Evolutionary conservation across 108 stramenopile genomes (phyloP).

Genomic region (Skeletonema marinoi): DNA sequence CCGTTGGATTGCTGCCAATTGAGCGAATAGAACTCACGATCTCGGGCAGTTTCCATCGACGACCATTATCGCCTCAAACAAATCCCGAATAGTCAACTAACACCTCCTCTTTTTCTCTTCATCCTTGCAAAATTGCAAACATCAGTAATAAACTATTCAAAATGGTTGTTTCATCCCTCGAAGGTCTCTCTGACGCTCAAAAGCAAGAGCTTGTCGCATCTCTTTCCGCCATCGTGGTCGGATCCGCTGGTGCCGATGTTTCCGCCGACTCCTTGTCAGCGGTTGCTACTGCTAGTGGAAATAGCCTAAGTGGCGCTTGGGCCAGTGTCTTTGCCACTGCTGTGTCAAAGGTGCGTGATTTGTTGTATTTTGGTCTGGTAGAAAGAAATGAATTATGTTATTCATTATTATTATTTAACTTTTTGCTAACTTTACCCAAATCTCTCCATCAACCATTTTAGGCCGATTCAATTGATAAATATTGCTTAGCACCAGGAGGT

Average conservation of each 20-base stretch:
- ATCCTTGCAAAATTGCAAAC: not conserved
- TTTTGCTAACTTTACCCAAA: not conserved
- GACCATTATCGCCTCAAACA: not conserved
- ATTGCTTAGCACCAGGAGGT: constrained; percentile 60
- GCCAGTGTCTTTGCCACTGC: constrained; percentile 73
- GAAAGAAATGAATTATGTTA: not conserved
- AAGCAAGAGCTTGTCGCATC: constrained; percentile 87
- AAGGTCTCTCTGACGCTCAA: constrained; percentile 66
- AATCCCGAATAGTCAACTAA: not conserved
- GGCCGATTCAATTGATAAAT: constrained; percentile 54
- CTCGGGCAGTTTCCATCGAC: not conserved
- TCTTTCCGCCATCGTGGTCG: constrained; percentile 73
- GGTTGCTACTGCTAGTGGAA: constrained; percentile 77
- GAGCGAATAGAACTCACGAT: not conserved
- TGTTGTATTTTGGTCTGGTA: not conserved
- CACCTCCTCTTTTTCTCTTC: not conserved
- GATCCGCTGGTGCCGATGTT: constrained; percentile 47
- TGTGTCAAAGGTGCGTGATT: constrained; percentile 45
- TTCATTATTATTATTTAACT: not conserved
- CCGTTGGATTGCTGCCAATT: not conserved
- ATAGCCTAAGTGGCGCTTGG: constrained; percentile 59
- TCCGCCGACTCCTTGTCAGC: constrained; percentile 68
- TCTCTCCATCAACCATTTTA: not conserved
- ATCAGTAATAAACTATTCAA: constrained; percentile 8
- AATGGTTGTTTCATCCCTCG: constrained; percentile 71